Evolutionary conservation across 202 grass and related monocot genomes (phyloP), one percentile per base, ranked within the genome.

Genomic region (Eragrostis tef): DNA sequence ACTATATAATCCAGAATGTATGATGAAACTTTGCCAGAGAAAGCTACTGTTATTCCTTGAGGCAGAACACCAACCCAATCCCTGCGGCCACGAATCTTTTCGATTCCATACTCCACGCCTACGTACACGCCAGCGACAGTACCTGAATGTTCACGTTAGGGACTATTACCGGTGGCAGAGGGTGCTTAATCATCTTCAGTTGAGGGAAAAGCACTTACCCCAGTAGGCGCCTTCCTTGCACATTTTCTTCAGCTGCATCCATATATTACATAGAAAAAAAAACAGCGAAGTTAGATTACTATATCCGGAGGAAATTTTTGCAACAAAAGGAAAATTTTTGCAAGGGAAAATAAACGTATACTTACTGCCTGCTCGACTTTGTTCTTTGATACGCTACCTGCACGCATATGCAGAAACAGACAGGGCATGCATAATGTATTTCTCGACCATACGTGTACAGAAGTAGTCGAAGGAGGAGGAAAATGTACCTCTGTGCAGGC

Each of bases 171-270:
- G 53, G 7, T 39, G 34, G 34, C 34, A 39, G 34, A 5, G 34
- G 34, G 34, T 39, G 34, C 34, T 39, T 39, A 39, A 39, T 39
- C 3, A 39, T 39, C 34, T 39, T 39, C 34, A 39, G 34, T 39
- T 39, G 6, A 39, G 34, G 5, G 34, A 39, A 51, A 56, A 74
- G 21, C 10, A 17, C 59, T 77, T 88, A 90, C 88, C 88, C 88
- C 88, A 93, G 17, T 78, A 83, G n/a, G 79, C 83, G 62, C 91
- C 88, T 88, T 93, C 91, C 72, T 90, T 93, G 78, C 88, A 87
- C 79, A 93, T 93, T 79, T 86, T 93, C 79, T 88, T 93, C 31
- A 88, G 67, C 91, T 90, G 79, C 59, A 85, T 29, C 41, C 25
- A 48, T 46, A 47, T 11, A 13, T 48, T 13, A 12, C 12, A 11